These are phyloP conservation scores for Populus hybrid DNA, from an alignment of 441 rosid species.

Conservation along the genomic window DNA sequence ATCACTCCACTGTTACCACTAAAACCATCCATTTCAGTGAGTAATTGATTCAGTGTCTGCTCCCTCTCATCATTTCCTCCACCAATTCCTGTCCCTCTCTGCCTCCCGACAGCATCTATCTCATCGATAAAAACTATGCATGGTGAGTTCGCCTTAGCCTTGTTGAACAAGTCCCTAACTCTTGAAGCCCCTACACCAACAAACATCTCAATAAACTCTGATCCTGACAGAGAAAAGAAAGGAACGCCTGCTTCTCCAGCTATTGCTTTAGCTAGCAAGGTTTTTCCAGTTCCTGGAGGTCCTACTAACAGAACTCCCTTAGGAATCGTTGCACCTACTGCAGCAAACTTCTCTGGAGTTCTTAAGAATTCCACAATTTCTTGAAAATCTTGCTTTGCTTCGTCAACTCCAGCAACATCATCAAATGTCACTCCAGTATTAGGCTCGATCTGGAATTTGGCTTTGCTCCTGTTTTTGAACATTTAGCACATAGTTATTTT, in stretches of 20 bases:
- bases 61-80: slow-evolving; percentile 91
- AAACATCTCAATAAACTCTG: slow-evolving; percentile 82
- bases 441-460: slow-evolving; percentile 79
- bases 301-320: slow-evolving; percentile 64
- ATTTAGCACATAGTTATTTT: neutral
- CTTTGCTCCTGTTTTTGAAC: slow-evolving; percentile 54
- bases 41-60: slow-evolving; percentile 72
- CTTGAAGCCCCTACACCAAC: slow-evolving; percentile 78
- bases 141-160: slow-evolving; percentile 68
- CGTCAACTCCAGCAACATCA: slow-evolving; percentile 85
- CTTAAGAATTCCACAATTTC: slow-evolving; percentile 71
- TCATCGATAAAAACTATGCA: slow-evolving; percentile 79
- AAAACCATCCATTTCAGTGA: slow-evolving; percentile 80
- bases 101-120: slow-evolving; percentile 80
- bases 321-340: slow-evolving; percentile 67
- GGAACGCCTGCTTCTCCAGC: slow-evolving; percentile 85
- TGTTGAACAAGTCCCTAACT: slow-evolving; percentile 75
- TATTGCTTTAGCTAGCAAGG: slow-evolving; percentile 67
- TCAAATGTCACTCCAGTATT: slow-evolving; percentile 71
- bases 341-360: slow-evolving; percentile 64
- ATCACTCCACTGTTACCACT: slow-evolving; percentile 64
- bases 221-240: slow-evolving; percentile 67
- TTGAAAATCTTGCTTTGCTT: slow-evolving; percentile 77
- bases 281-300: slow-evolving; percentile 75
- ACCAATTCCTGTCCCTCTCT: slow-evolving; percentile 78